Percentiles rank a stretch among this genome's conserved stretches.
Conservation (phyloP, 441 rosid genomes). For the Metrosideros polymorpha region DNA sequence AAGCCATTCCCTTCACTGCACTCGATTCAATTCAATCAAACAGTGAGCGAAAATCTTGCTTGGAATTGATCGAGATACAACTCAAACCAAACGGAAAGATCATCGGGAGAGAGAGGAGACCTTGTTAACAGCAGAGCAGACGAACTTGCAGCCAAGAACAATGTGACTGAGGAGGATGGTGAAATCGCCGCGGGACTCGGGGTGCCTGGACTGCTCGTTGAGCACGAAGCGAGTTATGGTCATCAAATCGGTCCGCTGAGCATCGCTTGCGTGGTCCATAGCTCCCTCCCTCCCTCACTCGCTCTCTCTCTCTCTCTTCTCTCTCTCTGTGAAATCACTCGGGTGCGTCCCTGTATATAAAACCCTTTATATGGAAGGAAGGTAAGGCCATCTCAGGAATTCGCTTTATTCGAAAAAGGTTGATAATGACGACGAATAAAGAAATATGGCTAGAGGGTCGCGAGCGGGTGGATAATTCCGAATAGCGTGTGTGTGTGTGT, state of each 20-base stretch:
- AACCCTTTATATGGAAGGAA: neutral
- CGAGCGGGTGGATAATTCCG: neutral
- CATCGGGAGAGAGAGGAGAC: conserved; percentile 11
- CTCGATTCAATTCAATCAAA: neutral
- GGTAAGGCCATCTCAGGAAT: neutral
- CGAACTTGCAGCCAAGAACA: conserved; percentile 98
- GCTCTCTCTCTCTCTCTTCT: neutral
- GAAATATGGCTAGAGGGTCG: neutral
- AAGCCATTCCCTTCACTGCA: neutral
- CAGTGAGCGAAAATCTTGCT: neutral
- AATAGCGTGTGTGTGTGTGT: neutral
- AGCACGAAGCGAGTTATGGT: conserved; percentile 83
- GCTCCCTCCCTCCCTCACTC: neutral
- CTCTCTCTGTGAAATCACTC: neutral
- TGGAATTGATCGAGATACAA: neutral
- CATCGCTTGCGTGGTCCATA: conserved; percentile 92
- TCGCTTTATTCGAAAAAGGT: conserved; percentile 12
- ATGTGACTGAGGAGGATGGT: conserved; percentile 84
- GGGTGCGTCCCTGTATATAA: neutral
- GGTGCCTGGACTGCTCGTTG: conserved; percentile 78
- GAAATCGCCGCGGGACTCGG: conserved; percentile 98
- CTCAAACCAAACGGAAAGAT: neutral
- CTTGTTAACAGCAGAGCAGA: conserved; percentile 92
- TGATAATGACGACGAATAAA: neutral
- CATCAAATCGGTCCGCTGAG: conserved; percentile 89